Evolutionary conservation across 257 asterid genomes (phyloP).

Genomic region (Mitragyna speciosa): DNA sequence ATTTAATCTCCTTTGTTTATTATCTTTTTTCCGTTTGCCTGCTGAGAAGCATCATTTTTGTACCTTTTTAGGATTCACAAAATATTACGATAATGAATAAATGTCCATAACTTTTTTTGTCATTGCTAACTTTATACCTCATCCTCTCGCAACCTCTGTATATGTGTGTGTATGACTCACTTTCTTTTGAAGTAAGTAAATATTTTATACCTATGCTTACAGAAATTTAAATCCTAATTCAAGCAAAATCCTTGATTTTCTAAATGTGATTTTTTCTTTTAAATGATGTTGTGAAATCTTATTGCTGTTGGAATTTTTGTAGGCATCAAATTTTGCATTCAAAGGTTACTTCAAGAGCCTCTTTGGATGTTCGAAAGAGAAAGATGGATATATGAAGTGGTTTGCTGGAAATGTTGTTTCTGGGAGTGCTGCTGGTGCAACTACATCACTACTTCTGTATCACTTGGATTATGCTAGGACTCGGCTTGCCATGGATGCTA

Average conservation of each 20-base stretch:
- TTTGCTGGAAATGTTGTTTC: conserved; percentile 97
- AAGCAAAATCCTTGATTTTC: not conserved
- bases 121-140: not conserved
- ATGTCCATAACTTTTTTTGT: not conserved
- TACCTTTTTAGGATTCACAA: no score
- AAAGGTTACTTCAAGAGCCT: conserved; percentile 79
- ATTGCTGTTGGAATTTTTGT: conserved; percentile 21
- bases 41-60: no score
- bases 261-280: not conserved
- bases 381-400: conserved; percentile 83
- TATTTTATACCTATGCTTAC: not conserved
- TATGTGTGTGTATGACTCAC: no score
- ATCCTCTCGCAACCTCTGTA: not conserved
- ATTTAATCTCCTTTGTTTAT: no score
- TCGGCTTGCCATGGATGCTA: conserved; percentile 41
- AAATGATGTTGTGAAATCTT: not conserved
- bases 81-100: no score
- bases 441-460: conserved; percentile 60
- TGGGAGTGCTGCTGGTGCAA: conserved; percentile 99
- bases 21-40: no score
- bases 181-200: not conserved
- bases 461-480: conserved; percentile 53
- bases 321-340: conserved; percentile 96
- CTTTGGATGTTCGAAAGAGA: conserved; percentile 78
- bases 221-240: not conserved